These are phyloP conservation scores for Mycosphaerelloides madeirae DNA, from an alignment of 2,329 filamentous ascomycete species.

Conservation along the genomic window DNA sequence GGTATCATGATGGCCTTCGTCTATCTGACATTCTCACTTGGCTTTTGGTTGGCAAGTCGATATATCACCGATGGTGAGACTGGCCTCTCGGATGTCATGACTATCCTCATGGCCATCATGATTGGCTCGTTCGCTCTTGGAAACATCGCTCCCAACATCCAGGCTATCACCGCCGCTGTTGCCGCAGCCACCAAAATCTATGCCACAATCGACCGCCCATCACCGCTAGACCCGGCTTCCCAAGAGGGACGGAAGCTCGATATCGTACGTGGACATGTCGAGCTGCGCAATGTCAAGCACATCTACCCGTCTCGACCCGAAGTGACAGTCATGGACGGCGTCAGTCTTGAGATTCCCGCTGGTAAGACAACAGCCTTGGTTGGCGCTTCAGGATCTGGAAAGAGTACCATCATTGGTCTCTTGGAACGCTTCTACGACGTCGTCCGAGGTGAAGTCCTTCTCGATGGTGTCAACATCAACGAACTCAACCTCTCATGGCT, in stretches of 20 bases:
- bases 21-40: constrained; percentile 80
- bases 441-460: constrained; percentile 68
- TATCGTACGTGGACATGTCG: constrained; percentile 69
- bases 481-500: constrained; percentile 85
- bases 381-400: constrained; percentile 88
- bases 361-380: constrained; percentile 92
- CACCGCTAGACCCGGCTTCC: constrained; percentile 73
- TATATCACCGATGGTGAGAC: constrained; percentile 66
- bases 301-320: constrained; percentile 93
- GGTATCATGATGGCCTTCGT: constrained; percentile 77
- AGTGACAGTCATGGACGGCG: constrained; percentile 79
- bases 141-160: constrained; percentile 77
- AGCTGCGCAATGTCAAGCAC: constrained; percentile 78
- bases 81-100: constrained; percentile 67
- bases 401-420: constrained; percentile 88
- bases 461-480: constrained; percentile 79
- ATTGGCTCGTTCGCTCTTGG: constrained; percentile 89
- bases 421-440: constrained; percentile 94
- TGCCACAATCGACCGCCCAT: constrained; percentile 82
- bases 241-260: constrained; percentile 69
- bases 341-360: constrained; percentile 73
- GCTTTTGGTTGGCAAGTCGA: constrained; percentile 80
- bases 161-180: constrained; percentile 78
- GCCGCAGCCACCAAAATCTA: constrained; percentile 89
- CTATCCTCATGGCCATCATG: constrained; percentile 84